Conservation (phyloP, 2,329 filamentous ascomycete species). For the Onygenales sp. region DNA sequence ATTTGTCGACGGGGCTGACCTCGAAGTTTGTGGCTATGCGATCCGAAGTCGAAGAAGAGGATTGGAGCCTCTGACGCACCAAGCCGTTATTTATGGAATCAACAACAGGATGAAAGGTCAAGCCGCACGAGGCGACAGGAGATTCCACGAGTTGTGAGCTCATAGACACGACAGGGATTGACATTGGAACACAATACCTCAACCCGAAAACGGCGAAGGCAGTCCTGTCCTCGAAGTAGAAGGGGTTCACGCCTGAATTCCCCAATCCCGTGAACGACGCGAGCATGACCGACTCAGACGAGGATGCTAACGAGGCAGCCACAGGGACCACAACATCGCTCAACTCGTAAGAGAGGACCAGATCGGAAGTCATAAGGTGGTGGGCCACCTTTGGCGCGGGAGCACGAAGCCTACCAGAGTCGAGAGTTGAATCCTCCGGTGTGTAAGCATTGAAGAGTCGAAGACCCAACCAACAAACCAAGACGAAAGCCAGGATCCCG, state of each 20-base stretch:
- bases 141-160: conserved; percentile 3
- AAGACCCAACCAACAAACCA: conserved; percentile 6
- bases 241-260: neutral
- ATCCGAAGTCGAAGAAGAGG: conserved; percentile 1
- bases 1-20: conserved; percentile 8
- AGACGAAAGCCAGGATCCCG: conserved; percentile 6
- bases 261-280: neutral
- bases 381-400: conserved; percentile 9
- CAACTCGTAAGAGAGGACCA: conserved; percentile 6
- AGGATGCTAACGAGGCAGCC: neutral
- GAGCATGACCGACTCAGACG: neutral
- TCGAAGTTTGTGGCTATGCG: conserved; percentile 6
- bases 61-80: conserved; percentile 4
- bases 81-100: conserved; percentile 8
- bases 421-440: conserved; percentile 5
- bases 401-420: conserved; percentile 4
- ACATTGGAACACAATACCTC: neutral
- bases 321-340: neutral
- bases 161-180: neutral
- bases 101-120: conserved; percentile 3
- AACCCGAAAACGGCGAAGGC: neutral
- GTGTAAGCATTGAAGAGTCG: conserved; percentile 10
- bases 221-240: neutral
- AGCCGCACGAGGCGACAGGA: neutral
- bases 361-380: conserved; percentile 5